Conservation (phyloP, 495 filamentous ascomycete genomes). For the Penicillium paxilli region DNA sequence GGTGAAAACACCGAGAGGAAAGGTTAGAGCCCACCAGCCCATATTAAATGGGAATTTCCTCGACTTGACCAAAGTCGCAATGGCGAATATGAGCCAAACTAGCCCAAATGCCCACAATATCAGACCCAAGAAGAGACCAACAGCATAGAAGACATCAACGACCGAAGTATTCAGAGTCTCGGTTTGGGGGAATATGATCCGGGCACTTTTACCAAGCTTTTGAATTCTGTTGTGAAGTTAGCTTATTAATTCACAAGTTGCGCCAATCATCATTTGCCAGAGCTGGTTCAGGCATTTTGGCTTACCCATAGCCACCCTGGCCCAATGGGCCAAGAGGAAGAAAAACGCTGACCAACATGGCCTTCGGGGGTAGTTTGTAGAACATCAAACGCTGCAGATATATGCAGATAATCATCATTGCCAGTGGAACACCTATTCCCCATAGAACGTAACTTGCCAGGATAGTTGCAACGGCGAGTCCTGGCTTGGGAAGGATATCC, state of each 20-base stretch:
- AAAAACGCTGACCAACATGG: conserved; percentile 61
- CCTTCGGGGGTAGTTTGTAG: conserved; percentile 55
- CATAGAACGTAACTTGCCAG: conserved; percentile 59
- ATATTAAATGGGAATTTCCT: conserved; percentile 63
- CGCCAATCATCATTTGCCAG: too few species aligned
- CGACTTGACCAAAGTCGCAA: conserved; percentile 26
- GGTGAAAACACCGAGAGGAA: conserved; percentile 58
- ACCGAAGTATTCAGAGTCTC: conserved; percentile 39
- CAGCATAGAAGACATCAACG: conserved; percentile 52
- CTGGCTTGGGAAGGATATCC: conserved; percentile 45
- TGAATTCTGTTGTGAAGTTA: conserved; percentile 33
- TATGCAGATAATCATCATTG: conserved; percentile 54
- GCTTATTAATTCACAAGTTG: neutral
- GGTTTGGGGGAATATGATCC: conserved; percentile 50
- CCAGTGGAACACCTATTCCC: conserved; percentile 58
- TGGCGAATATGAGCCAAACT: conserved; percentile 63
- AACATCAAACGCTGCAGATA: conserved; percentile 62
- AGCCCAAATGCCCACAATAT: conserved; percentile 63
- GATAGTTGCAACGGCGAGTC: conserved; percentile 57
- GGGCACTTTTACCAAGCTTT: conserved; percentile 54
- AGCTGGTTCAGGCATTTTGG: too few species aligned
- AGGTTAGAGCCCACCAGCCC: conserved; percentile 69
- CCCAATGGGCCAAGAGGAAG: conserved; percentile 62
- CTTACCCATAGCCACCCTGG: conserved; percentile 54
- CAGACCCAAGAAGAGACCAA: conserved; percentile 52